Evolutionary conservation across 2,329 filamentous ascomycete species (phyloP).

Genomic region (Xylariales sp.): DNA sequence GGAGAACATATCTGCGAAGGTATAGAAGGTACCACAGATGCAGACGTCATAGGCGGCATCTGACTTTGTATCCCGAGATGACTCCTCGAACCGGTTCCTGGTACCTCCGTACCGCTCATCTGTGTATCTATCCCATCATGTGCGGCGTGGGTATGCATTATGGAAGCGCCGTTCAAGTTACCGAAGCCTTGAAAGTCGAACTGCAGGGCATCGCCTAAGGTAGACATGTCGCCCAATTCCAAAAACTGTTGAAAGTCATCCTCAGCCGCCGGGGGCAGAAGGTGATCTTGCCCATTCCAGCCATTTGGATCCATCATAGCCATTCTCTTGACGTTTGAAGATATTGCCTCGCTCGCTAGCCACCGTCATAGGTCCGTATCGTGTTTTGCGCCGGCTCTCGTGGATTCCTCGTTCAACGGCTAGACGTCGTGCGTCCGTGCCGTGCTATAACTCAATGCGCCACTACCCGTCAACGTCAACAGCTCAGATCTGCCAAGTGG

Average conservation of each 20-base stretch:
- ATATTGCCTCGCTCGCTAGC: neutral
- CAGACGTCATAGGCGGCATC: constrained; percentile 44
- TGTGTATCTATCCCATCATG: constrained; percentile 43
- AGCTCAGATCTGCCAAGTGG: too few relatives aligned
- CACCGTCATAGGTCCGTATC: constrained; percentile 4
- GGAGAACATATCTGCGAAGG: constrained; percentile 40
- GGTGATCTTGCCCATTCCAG: constrained; percentile 55
- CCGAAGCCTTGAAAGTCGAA: constrained; percentile 58
- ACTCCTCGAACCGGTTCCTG: constrained; percentile 31
- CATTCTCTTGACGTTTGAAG: constrained; percentile 15
- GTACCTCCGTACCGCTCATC: constrained; percentile 42
- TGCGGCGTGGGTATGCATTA: constrained; percentile 32
- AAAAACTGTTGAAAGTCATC: constrained; percentile 63
- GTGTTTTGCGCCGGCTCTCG: too few relatives aligned
- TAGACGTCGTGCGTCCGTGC: too few relatives aligned
- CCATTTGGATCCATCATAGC: constrained; percentile 48
- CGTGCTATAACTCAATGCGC: too few relatives aligned
- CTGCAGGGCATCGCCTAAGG: constrained; percentile 47
- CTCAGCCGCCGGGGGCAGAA: constrained; percentile 45
- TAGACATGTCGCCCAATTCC: constrained; percentile 53
- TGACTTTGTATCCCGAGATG: constrained; percentile 39
- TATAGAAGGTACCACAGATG: constrained; percentile 40
- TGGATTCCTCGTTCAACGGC: too few relatives aligned
- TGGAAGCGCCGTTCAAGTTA: constrained; percentile 29
- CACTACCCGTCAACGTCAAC: too few relatives aligned